Percentiles rank a stretch among this genome's conserved stretches.
These are phyloP conservation scores for Uromyces viciae-fabae DNA, from an alignment of 1,284 basidiomycete species.

Conservation along the genomic window DNA sequence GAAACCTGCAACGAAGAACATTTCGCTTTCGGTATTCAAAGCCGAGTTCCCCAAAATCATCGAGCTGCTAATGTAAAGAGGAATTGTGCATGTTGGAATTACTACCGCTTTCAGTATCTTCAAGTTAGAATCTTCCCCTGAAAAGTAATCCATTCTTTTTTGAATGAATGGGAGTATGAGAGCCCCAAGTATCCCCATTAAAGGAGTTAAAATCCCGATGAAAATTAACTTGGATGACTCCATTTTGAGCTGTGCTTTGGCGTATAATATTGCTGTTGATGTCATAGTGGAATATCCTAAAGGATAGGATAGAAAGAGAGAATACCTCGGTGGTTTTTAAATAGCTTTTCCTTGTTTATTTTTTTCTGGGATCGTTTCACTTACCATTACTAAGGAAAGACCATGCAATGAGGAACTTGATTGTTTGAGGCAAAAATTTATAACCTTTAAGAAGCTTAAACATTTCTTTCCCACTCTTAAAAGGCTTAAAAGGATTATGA, in stretches of 20 bases:
- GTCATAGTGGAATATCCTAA: constrained; percentile 29
- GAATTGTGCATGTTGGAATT: constrained; percentile 12
- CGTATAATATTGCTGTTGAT: constrained; percentile 25
- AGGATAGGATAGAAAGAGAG: not conserved
- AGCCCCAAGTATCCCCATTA: constrained; percentile 16
- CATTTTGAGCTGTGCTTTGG: constrained; percentile 23
- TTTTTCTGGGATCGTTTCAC: not conserved
- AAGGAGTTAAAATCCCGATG: constrained; percentile 10
- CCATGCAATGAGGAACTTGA: constrained; percentile 31
- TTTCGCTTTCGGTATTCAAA: constrained; percentile 1
- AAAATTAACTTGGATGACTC: constrained; percentile 7
- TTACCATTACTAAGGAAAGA: constrained; percentile 23
- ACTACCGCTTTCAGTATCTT: constrained; percentile 9
- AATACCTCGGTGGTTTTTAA: not conserved
- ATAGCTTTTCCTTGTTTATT: not conserved
- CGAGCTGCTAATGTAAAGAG: constrained; percentile 25
- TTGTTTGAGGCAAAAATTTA: not conserved
- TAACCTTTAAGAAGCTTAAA: not conserved
- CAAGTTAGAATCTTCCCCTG: constrained; percentile 16
- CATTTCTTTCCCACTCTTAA: constrained; percentile 18
- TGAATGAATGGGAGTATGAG: constrained; percentile 9
- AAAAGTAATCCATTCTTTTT: not conserved
- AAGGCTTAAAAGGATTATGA: constrained; percentile 14
- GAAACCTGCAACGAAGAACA: constrained; percentile 18
- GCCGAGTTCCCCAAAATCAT: constrained; percentile 2